Percentiles rank a stretch among this genome's conserved stretches.
phyloP scores from a whole-genome alignment of 345 rosid genomes.

The Hevea brasiliensis region DNA sequence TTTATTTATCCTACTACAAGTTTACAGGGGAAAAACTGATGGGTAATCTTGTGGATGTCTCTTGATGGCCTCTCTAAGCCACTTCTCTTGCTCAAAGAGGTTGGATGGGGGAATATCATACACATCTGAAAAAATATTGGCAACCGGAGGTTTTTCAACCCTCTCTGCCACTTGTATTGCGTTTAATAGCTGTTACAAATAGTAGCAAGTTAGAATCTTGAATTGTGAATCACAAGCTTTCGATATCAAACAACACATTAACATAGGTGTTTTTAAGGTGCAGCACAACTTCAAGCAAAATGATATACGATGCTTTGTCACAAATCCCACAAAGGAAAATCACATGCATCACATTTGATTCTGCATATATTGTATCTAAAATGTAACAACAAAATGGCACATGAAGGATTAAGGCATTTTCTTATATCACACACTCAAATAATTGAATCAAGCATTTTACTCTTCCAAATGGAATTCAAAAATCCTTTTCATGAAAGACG shows the following conservation, averaged over 20 bases:
- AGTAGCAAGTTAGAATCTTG: neutral
- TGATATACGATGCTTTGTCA: neutral
- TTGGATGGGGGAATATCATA: conserved; percentile 67
- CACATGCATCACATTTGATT: neutral
- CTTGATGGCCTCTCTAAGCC: conserved; percentile 51
- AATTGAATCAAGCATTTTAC: neutral
- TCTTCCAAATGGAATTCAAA: neutral
- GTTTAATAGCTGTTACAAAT: conserved; percentile 53
- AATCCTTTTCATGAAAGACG: neutral
- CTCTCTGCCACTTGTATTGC: conserved; percentile 78
- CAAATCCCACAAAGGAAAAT: too few relatives aligned
- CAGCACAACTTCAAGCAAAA: neutral
- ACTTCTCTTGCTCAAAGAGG: conserved; percentile 64
- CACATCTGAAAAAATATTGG: conserved; percentile 68
- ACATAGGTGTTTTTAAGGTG: neutral
- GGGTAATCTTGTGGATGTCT: conserved; percentile 74
- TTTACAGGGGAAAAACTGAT: conserved; percentile 56
- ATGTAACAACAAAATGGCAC: neutral
- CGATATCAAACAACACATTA: neutral
- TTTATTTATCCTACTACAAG: neutral
- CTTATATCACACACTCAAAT: neutral
- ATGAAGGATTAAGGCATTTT: neutral
- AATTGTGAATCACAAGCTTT: neutral
- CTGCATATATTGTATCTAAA: neutral
- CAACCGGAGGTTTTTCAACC: conserved; percentile 64